These are phyloP conservation scores for Moelleriella libera DNA, from an alignment of 2,329 filamentous ascomycete species.

Conservation along the genomic window DNA sequence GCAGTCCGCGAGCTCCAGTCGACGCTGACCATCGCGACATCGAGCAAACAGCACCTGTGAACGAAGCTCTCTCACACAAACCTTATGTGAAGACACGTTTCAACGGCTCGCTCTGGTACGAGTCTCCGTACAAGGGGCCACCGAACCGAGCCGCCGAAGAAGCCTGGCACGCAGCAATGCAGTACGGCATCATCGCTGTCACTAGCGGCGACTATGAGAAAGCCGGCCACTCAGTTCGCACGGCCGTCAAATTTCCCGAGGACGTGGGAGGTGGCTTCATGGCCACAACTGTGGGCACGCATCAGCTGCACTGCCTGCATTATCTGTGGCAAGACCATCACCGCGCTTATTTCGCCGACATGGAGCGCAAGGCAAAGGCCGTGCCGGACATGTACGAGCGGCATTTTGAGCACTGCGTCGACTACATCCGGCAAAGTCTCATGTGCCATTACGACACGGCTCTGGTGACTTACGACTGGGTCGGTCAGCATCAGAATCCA, in stretches of 20 bases:
- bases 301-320: conserved; percentile 5
- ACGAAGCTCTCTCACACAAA: neutral
- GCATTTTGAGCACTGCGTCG: conserved; percentile 18
- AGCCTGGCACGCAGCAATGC: conserved; percentile 1
- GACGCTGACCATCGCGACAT: too few species aligned
- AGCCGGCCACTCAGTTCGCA: neutral
- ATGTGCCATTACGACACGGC: conserved; percentile 16
- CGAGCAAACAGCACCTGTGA: neutral
- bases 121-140: conserved; percentile 2
- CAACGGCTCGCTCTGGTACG: conserved; percentile 2
- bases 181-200: conserved; percentile 1
- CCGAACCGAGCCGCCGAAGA: conserved; percentile 1
- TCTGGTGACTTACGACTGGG: conserved; percentile 5
- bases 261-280: conserved; percentile 3
- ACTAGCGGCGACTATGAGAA: conserved; percentile 1
- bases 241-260: conserved; percentile 3
- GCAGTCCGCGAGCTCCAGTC: too few species aligned
- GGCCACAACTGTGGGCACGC: conserved; percentile 2
- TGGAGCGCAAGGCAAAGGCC: neutral
- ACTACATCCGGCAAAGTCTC: conserved; percentile 24
- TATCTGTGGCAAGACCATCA: conserved; percentile 5
- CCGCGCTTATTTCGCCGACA: conserved; percentile 1
- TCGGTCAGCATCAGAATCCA: conserved; percentile 2
- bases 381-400: conserved; percentile 4
- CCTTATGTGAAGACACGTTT: neutral